Evolutionary conservation across 441 rosid genomes (phyloP).

Genomic region (Eruca vesicaria): DNA sequence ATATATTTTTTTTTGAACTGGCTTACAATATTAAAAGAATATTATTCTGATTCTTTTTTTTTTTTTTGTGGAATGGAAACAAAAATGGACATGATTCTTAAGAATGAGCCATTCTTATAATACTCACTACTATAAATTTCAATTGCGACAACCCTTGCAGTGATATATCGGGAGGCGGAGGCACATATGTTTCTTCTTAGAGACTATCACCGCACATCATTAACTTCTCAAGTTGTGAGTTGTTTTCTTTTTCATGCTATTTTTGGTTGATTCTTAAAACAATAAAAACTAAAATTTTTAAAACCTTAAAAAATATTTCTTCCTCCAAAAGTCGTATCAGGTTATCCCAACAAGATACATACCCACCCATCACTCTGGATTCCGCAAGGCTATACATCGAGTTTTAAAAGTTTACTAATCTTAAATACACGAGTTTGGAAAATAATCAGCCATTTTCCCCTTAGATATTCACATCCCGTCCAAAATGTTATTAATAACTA

Average conservation of each 20-base stretch:
- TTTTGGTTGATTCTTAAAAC: not conserved
- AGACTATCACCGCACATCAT: not conserved
- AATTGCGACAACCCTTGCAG: not conserved
- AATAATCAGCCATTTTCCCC: not conserved
- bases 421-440: not conserved
- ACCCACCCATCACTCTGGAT: not conserved
- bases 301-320: not conserved
- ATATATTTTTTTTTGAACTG: too few relatives aligned
- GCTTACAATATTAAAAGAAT: too few relatives aligned
- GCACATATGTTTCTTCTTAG: not conserved
- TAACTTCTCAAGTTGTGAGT: not conserved
- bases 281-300: too few relatives aligned
- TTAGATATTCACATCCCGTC: not conserved
- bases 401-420: too few relatives aligned
- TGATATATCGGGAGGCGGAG: not conserved
- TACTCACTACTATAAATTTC: not conserved
- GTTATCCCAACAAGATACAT: not conserved
- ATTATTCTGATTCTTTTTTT: not conserved
- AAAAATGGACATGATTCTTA: not conserved
- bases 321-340: not conserved
- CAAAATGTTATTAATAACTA: not conserved
- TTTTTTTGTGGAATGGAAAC: not conserved
- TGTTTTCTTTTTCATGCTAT: not conserved
- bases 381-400: not conserved
- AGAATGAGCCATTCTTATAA: not conserved